Base-by-base conservation (phyloP, 2,329 filamentous ascomycete genomes). In the Westerdykella sp. region DNA sequence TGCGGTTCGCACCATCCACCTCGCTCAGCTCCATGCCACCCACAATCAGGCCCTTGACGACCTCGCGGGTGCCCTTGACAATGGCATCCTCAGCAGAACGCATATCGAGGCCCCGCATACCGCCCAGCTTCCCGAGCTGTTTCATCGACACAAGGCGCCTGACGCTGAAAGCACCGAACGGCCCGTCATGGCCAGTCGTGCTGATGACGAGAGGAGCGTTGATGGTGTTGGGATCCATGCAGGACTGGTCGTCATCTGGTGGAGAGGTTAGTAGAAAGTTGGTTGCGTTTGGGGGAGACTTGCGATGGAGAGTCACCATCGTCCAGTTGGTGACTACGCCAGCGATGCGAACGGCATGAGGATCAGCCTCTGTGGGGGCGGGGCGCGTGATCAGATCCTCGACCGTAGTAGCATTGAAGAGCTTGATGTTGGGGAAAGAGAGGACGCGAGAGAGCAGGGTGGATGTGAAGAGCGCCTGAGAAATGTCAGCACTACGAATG, bases 161-260 rank as follows among this genome's bases (percentile, higher is more conserved):
- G 66, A 87, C 89, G 53, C 73, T 85, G 74, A 96, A 96, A 39
- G 89, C 89, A 37, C 89, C 90, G 65, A 95, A 94, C 13, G 89
- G 89, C 37, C 80, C 90, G 54, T 96, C 89, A 60, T 96, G 89
- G 40, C 89, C 90, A 0, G 89, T 95, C 18, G 89, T 95, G 45
- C 83, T 88, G 72, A 96, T 85, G 62, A 95, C 75, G 46, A 95
- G 69, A 1, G 89, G 88, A 0, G 88, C 87, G 64, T 95, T 95
- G 78, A 95, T 95, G 59, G 89, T 95, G 79, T 93, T 95, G 55
- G 89, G 89, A 68, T 95, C 90, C 89, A 95, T 95, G 83, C 89
- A 95, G 48, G 81, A 86, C 73, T 95, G 88, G 66, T 91, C 85
- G 63, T 89, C 85, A 68, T 21, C 18, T 21, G 18, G 18, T 21